A percentile compares a stretch with the other conserved stretches of the same genome.
Evolutionary conservation across 225 moss, liverwort and hornwort species (phyloP).

Genomic region (Takakia lepidozioides): DNA sequence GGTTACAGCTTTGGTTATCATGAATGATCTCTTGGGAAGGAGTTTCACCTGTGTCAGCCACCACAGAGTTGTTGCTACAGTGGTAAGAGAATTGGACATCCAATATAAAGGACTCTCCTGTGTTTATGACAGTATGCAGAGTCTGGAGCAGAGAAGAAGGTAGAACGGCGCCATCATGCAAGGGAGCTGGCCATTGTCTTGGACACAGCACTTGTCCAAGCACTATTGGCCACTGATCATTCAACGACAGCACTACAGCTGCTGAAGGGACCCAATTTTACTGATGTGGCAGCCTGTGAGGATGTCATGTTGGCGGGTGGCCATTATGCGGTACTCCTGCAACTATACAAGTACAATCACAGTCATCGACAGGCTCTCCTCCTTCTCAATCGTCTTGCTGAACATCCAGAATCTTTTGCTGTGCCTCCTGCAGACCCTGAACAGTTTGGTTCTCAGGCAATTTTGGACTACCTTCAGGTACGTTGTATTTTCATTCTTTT

Average conservation of each 20-base stretch:
- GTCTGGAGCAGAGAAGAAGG: constrained; percentile 27
- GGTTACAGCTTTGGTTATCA: too few relatives aligned
- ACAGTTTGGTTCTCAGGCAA: constrained; percentile 57
- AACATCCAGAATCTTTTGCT: constrained; percentile 58
- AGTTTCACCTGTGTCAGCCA: too few relatives aligned
- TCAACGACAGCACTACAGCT: constrained; percentile 54
- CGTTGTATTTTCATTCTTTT: constrained; percentile 1
- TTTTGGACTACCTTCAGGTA: constrained; percentile 81
- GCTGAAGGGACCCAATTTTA: constrained; percentile 81
- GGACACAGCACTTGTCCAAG: constrained; percentile 93
- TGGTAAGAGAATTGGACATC: too few relatives aligned
- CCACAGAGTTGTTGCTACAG: too few relatives aligned
- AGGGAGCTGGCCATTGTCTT: constrained; percentile 73
- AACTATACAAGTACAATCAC: constrained; percentile 74
- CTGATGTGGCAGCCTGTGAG: constrained; percentile 79
- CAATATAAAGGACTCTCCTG: too few relatives aligned
- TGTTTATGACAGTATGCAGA: constrained; percentile 33
- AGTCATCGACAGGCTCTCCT: constrained; percentile 74
- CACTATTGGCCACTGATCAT: constrained; percentile 60
- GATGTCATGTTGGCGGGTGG: constrained; percentile 81
- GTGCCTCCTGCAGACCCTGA: constrained; percentile 47
- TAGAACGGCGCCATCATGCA: constrained; percentile 22
- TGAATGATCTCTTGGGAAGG: too few relatives aligned
- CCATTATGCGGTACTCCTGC: constrained; percentile 75
- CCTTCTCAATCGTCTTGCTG: constrained; percentile 70